Conservation (phyloP, 805 yeast species). For the Saccharomycopsis babjevae region DNA sequence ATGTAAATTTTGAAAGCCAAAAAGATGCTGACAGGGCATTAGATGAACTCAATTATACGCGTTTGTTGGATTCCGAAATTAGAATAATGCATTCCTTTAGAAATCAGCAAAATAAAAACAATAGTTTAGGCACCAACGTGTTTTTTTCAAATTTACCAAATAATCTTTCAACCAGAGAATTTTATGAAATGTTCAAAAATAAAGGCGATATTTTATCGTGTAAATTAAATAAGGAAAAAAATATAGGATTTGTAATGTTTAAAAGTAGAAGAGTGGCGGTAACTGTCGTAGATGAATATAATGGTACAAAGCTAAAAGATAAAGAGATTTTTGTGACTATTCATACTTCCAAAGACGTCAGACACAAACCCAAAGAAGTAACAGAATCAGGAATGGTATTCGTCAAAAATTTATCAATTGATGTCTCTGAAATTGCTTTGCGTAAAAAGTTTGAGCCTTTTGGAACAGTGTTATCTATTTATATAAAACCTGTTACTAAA, state of each 20-base stretch:
- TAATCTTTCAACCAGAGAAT: conserved; percentile 32
- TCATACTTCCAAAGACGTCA: conserved; percentile 27
- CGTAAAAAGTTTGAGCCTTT: conserved; percentile 22
- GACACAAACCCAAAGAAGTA: conserved; percentile 6
- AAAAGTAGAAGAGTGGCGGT: conserved; percentile 27
- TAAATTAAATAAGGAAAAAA: conserved; percentile 29
- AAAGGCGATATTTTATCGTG: conserved; percentile 38
- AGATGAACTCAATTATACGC: conserved; percentile 44
- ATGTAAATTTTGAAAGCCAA: conserved; percentile 46
- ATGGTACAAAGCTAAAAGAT: conserved; percentile 25
- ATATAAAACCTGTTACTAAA: conserved; percentile 23
- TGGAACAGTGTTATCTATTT: conserved; percentile 29
- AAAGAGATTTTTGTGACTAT: conserved; percentile 29
- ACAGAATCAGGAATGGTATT: conserved; percentile 22
- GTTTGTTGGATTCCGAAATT: conserved; percentile 33
- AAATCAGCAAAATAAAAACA: conserved; percentile 31
- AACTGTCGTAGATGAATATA: conserved; percentile 25
- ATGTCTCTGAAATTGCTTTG: conserved; percentile 24
- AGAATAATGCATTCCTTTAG: conserved; percentile 48
- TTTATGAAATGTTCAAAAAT: conserved; percentile 39
- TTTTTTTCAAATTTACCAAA: conserved; percentile 37
- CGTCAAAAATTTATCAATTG: conserved; percentile 27
- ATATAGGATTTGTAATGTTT: conserved; percentile 33
- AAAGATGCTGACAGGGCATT: conserved; percentile 47
- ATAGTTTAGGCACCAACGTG: conserved; percentile 39